A percentile compares a stretch with the other conserved stretches of the same genome.
Conservation (phyloP, 306 rosid species). For the Acacia confusa region DNA sequence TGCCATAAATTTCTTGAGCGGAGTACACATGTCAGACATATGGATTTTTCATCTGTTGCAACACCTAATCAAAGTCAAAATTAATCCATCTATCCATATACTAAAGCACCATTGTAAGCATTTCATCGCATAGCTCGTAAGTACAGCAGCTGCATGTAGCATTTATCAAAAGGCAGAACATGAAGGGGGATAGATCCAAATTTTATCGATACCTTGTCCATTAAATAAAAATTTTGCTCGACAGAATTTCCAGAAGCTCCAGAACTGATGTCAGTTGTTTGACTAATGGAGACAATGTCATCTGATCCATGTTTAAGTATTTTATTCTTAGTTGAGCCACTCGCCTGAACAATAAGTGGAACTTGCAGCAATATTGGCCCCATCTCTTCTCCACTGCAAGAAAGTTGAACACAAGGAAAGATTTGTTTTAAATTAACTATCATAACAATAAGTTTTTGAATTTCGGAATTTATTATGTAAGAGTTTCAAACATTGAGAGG, state of each 20-base stretch:
- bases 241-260: slow-evolving; percentile 40
- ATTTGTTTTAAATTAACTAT: slow-evolving; percentile 3
- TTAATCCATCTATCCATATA: not conserved
- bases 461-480: not conserved
- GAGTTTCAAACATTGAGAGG: not conserved
- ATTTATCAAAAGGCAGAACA: not conserved
- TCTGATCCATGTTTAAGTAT: slow-evolving; percentile 34
- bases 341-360: slow-evolving; percentile 38
- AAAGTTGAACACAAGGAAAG: slow-evolving; percentile 23
- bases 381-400: slow-evolving; percentile 73
- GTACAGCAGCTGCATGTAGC: not conserved
- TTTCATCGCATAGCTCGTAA: not conserved
- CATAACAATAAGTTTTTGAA: not conserved
- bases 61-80: not conserved
- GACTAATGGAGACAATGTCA: slow-evolving; percentile 37
- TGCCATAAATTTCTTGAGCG: not conserved
- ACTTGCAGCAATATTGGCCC: slow-evolving; percentile 61
- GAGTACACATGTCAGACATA: slow-evolving; percentile 3
- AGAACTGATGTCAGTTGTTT: slow-evolving; percentile 24
- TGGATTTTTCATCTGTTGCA: not conserved
- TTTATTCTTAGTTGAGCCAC: slow-evolving; percentile 36
- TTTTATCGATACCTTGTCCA: slow-evolving; percentile 50
- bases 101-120: not conserved
- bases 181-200: slow-evolving; percentile 7
- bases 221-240: slow-evolving; percentile 40